phyloP scores from a whole-genome alignment of 805 yeast genomes.

The Monosporozyma unispora region DNA sequence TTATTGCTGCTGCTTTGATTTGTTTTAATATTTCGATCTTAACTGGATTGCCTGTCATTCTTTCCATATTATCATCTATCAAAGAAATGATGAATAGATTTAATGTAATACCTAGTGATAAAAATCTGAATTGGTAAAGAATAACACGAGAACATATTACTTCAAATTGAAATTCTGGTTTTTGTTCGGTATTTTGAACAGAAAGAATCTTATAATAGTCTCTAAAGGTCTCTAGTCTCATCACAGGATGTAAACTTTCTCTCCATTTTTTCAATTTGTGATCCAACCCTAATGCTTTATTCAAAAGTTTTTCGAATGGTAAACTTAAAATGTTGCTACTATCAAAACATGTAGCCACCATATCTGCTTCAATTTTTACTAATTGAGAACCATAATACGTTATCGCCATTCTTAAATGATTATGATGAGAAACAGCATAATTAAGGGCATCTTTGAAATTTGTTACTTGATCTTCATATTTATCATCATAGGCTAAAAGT shows the following conservation, averaged over 20 bases:
- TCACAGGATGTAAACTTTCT: slow-evolving; percentile 7
- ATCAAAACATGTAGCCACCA: slow-evolving; percentile 6
- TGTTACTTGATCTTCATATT: not conserved
- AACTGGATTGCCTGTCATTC: not conserved
- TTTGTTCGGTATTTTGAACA: slow-evolving; percentile 2
- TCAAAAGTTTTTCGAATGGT: slow-evolving; percentile 11
- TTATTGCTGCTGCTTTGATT: slow-evolving; percentile 2
- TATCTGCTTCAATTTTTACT: slow-evolving; percentile 6
- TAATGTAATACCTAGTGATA: slow-evolving; percentile 6
- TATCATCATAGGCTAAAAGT: not conserved
- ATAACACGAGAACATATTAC: slow-evolving; percentile 7
- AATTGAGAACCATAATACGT: slow-evolving; percentile 8
- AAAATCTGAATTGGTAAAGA: slow-evolving; percentile 8
- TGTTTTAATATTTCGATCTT: not conserved
- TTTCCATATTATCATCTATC: slow-evolving; percentile 11
- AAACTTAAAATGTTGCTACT: slow-evolving; percentile 3
- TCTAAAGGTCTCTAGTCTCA: slow-evolving; percentile 9
- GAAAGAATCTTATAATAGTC: slow-evolving; percentile 7
- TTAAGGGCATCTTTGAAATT: slow-evolving; percentile 6
- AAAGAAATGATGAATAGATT: slow-evolving; percentile 10
- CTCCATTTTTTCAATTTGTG: slow-evolving; percentile 9
- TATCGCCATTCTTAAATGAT: slow-evolving; percentile 4
- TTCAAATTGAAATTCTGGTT: slow-evolving; percentile 6
- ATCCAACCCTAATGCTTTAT: slow-evolving; percentile 5
- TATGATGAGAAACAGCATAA: slow-evolving; percentile 2